These are phyloP conservation scores for Eimeria falciformis DNA, from an alignment of 169 alveolate species.

Conservation along the genomic window DNA sequence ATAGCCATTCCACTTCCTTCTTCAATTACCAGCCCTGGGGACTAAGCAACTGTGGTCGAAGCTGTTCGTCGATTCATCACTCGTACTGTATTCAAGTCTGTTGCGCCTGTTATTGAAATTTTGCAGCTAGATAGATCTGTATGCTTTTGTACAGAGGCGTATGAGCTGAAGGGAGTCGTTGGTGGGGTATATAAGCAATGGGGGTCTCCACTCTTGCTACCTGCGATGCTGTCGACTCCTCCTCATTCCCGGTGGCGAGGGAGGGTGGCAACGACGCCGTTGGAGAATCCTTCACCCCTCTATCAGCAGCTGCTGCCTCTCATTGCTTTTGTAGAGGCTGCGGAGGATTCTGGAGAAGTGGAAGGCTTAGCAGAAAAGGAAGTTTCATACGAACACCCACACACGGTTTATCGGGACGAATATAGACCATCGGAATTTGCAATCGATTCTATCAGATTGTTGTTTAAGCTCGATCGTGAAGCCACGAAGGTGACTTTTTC, in stretches of 20 bases:
- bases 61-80: too few species aligned
- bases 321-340: background rate
- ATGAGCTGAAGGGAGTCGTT: too few species aligned
- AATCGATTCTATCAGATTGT: background rate
- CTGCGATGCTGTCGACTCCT: background rate
- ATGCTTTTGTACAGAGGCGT: too few species aligned
- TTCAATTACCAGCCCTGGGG: too few species aligned
- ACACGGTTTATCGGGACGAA: background rate
- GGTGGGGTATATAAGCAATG: too few species aligned
- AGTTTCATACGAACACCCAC: background rate
- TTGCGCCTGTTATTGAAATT: too few species aligned
- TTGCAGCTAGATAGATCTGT: too few species aligned
- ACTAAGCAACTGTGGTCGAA: too few species aligned
- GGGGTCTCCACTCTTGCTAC: background rate
- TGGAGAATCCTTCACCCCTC: background rate
- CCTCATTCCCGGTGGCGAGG: background rate
- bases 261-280: background rate
- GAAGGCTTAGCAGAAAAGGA: background rate
- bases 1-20: too few species aligned
- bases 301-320: background rate
- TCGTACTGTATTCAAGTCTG: too few species aligned
- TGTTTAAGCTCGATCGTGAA: background rate
- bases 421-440: slow-evolving; percentile 31
- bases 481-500: slow-evolving; percentile 39
- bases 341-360: background rate